These are phyloP conservation scores for Eucalyptus sp. DNA, from an alignment of 345 rosid species.

Conservation along the genomic window DNA sequence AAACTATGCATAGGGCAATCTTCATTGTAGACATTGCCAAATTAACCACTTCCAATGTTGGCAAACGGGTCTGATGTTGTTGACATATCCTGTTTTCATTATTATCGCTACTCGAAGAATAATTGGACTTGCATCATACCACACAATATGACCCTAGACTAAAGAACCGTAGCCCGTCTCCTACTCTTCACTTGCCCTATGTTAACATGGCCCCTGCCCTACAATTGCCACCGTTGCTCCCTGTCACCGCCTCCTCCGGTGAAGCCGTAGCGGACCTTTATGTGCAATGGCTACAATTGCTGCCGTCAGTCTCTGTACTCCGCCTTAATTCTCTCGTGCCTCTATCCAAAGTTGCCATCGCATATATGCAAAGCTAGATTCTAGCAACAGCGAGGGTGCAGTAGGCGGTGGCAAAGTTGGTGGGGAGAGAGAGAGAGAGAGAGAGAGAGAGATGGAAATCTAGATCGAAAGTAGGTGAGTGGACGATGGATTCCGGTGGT, in stretches of 20 bases:
- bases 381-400: neutral
- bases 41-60: neutral
- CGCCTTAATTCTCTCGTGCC: neutral
- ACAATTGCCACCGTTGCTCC: neutral
- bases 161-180: neutral
- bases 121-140: neutral
- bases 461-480: neutral
- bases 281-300: neutral
- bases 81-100: neutral
- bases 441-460: neutral
- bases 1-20: neutral
- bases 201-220: neutral
- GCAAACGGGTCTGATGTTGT: neutral
- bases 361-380: neutral
- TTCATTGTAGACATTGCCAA: neutral
- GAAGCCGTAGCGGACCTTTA: neutral
- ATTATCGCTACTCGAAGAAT: neutral
- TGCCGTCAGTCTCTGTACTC: neutral
- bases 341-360: neutral
- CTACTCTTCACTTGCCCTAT: neutral
- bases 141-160: neutral
- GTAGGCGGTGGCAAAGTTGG: neutral
- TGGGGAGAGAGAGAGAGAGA: neutral
- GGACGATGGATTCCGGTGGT: neutral
- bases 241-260: neutral